Base-by-base conservation (phyloP, 148 eudicot genomes). In the Agrostemma githago region DNA sequence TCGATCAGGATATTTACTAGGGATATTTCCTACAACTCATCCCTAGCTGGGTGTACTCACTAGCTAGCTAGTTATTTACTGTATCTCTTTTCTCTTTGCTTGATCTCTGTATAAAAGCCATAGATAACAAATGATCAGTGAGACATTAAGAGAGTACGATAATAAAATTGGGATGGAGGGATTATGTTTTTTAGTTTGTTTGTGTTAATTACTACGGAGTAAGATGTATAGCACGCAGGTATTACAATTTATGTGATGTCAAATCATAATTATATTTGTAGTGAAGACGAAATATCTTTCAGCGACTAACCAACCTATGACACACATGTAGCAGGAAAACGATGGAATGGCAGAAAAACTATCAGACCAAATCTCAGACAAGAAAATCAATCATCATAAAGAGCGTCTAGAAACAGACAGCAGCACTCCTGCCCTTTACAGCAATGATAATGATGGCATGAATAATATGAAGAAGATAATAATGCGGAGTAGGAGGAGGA, bases 341-440 rank as follows among this genome's bases (percentile, higher is more conserved):
- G 88, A 65, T 46, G 70, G 14, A 21, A 80, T 39, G 62, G 67
- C 74, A 14, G 69, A 53, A 8, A 86, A 82, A 80, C 34, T 73
- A 70, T 79, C 85, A 1, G 86, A 84, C 41, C 82, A 86, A 61
- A 66, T 70, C 46, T 76, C 86, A 9, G 91, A 85, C 44, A 84
- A 85, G 53, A 77, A 81, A 41, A 77, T 37, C 41, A 77, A 43
- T 39, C 70, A 69, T 38, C 70, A 79, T 2, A 67, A 73, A 10
- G 54, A 72, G 15, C 59, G 70, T 64, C 38, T 74, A 9, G 94
- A 88, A 65, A 87, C 87, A 0, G 85, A 80, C 56, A 89, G 92
- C 64, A 90, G 96, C 86, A 92, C 97, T 11, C 96, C 97, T 5
- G 92, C 85, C 8, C 77, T 86, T 3, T 88, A 84, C 66, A 84